These are phyloP conservation scores for Hypoxylon sp. DNA, from an alignment of 2,329 filamentous ascomycete genomes.

Conservation along the genomic window DNA sequence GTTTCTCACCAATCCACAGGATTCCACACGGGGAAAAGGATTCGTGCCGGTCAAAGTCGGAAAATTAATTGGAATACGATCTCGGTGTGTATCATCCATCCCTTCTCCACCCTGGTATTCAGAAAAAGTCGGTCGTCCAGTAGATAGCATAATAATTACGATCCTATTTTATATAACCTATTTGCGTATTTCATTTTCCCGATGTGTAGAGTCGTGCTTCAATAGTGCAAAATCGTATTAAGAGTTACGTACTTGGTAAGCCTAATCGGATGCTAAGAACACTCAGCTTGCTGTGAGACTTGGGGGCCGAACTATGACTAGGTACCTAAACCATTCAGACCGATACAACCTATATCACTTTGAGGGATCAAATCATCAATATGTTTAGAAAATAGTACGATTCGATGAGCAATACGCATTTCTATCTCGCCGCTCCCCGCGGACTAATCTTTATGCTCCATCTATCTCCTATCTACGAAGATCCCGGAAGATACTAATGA, in stretches of 20 bases:
- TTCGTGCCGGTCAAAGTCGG: not conserved
- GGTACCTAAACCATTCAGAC: too few relatives aligned
- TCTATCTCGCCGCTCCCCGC: not conserved
- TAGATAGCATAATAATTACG: slow-evolving; percentile 35
- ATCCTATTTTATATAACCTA: not conserved
- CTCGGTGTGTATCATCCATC: slow-evolving; percentile 49
- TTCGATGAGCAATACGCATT: not conserved
- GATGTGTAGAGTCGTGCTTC: not conserved
- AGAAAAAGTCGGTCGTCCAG: slow-evolving; percentile 21
- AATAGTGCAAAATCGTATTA: not conserved
- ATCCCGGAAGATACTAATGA: slow-evolving; percentile 2
- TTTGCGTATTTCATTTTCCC: not conserved
- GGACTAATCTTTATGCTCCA: not conserved
- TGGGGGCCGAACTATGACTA: too few relatives aligned
- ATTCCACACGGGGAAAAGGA: slow-evolving; percentile 15
- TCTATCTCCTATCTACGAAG: slow-evolving; percentile 3
- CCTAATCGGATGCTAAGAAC: not conserved
- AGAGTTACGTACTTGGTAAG: not conserved
- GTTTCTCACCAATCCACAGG: slow-evolving; percentile 38
- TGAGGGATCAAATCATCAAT: too few relatives aligned
- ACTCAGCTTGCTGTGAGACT: not conserved
- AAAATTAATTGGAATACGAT: slow-evolving; percentile 24
- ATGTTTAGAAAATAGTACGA: not conserved
- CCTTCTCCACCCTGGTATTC: slow-evolving; percentile 36
- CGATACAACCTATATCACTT: too few relatives aligned